These are phyloP conservation scores for Mucor lusitanicus DNA, from an alignment of 371 early-diverging fungal species.

Conservation along the genomic window DNA sequence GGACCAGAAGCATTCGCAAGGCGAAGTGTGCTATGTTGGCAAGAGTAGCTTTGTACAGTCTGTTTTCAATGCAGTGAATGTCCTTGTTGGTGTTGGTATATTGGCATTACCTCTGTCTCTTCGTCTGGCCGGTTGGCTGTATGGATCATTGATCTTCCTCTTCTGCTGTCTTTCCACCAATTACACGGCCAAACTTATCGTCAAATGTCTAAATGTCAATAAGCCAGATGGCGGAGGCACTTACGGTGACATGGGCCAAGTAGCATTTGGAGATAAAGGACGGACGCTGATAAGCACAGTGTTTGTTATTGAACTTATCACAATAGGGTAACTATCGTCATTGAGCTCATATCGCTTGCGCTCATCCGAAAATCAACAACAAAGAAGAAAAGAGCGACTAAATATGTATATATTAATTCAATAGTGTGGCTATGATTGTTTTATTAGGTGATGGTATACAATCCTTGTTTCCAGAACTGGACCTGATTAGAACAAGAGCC, in stretches of 20 bases:
- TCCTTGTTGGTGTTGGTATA: constrained; percentile 64
- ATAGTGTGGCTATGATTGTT: constrained; percentile 37
- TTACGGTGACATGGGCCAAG: constrained; percentile 69
- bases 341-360: background rate
- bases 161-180: constrained; percentile 50
- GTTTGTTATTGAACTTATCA: constrained; percentile 64
- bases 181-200: constrained; percentile 61
- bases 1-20: constrained; percentile 9
- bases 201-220: constrained; percentile 48
- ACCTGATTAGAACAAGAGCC: constrained; percentile 14
- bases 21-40: background rate
- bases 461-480: constrained; percentile 27
- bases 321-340: constrained; percentile 40
- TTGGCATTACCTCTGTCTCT: constrained; percentile 40
- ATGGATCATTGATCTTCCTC: constrained; percentile 54
- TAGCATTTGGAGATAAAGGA: constrained; percentile 62
- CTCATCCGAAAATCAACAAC: background rate
- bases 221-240: constrained; percentile 25
- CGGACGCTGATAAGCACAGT: constrained; percentile 46
- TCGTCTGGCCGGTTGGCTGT: constrained; percentile 50
- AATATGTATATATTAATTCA: background rate
- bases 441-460: constrained; percentile 40
- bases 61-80: constrained; percentile 60
- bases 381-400: background rate
- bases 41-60: constrained; percentile 45